phyloP scores from a whole-genome alignment of 2,329 filamentous ascomycete genomes.

The Fusarium nurragi region DNA sequence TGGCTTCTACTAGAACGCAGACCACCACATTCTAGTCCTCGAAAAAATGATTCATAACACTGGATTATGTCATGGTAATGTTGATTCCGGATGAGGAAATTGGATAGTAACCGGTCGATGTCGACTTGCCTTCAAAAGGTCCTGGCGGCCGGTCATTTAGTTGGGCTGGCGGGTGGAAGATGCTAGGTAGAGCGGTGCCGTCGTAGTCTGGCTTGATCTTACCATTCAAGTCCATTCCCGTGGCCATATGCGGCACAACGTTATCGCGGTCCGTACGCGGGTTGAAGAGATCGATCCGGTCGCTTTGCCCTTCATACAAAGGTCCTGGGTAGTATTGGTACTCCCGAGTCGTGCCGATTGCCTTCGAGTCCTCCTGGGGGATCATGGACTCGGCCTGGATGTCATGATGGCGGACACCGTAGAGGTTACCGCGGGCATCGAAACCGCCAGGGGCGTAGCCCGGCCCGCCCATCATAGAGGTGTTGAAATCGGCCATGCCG shows the following conservation, averaged over 20 bases:
- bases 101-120: conserved; percentile 64
- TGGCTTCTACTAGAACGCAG: background rate
- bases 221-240: conserved; percentile 44
- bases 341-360: conserved; percentile 58
- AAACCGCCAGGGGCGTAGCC: conserved; percentile 42
- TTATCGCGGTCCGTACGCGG: conserved; percentile 50
- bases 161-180: conserved; percentile 56
- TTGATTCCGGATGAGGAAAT: conserved; percentile 60
- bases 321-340: conserved; percentile 65
- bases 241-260: conserved; percentile 46
- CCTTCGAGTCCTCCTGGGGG: conserved; percentile 61
- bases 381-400: conserved; percentile 62
- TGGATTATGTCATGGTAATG: conserved; percentile 50
- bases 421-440: conserved; percentile 48
- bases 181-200: conserved; percentile 55
- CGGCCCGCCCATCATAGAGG: conserved; percentile 50
- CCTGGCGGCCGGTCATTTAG: conserved; percentile 53
- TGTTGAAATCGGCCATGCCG: conserved; percentile 44
- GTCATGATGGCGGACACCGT: conserved; percentile 60
- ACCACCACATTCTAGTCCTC: background rate
- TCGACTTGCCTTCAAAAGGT: conserved; percentile 63
- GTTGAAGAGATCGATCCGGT: conserved; percentile 63
- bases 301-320: conserved; percentile 59
- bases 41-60: background rate
- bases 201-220: conserved; percentile 64